Percentiles rank a stretch among this genome's conserved stretches.
Conservation (phyloP, 176 grass and related monocot genomes). For the maize (Zea mays) region DNA sequence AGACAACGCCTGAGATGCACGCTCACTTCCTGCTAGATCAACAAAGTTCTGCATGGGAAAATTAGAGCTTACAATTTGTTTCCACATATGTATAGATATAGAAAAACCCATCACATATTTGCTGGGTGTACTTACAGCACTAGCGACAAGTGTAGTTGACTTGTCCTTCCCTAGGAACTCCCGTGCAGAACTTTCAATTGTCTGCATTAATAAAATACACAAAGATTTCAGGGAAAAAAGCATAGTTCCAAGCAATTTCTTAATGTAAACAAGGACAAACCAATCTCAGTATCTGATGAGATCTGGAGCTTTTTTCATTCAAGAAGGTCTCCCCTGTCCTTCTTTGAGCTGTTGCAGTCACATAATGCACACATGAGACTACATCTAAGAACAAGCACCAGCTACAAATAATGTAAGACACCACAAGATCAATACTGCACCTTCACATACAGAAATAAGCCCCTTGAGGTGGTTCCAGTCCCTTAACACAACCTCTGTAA, state of each 20-base stretch:
- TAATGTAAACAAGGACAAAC: conserved; percentile 48
- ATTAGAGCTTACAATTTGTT: conserved; percentile 9
- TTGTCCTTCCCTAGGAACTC: conserved; percentile 83
- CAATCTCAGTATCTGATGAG: conserved; percentile 92
- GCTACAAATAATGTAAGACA: conserved; percentile 23
- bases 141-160: conserved; percentile 77
- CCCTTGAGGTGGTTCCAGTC: conserved; percentile 88
- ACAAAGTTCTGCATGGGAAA: conserved; percentile 76
- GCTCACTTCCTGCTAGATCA: conserved; percentile 95
- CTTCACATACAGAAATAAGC: conserved; percentile 89
- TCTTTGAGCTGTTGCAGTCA: conserved; percentile 71
- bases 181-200: conserved; percentile 79
- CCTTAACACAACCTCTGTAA: conserved; percentile 74
- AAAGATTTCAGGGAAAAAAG: conserved; percentile 10
- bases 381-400: conserved; percentile 1
- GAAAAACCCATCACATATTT: conserved; percentile 3
- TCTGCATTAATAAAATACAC: conserved; percentile 48
- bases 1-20: conserved; percentile 77
- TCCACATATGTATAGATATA: background rate
- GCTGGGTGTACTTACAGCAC: conserved; percentile 58
- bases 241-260: background rate
- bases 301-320: conserved; percentile 95
- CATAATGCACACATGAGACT: conserved; percentile 33
- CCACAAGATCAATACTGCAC: conserved; percentile 43
- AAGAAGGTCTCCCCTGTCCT: conserved; percentile 77